Base-by-base conservation (phyloP, 2,329 filamentous ascomycete genomes). In the Exophiala aquamarina region DNA sequence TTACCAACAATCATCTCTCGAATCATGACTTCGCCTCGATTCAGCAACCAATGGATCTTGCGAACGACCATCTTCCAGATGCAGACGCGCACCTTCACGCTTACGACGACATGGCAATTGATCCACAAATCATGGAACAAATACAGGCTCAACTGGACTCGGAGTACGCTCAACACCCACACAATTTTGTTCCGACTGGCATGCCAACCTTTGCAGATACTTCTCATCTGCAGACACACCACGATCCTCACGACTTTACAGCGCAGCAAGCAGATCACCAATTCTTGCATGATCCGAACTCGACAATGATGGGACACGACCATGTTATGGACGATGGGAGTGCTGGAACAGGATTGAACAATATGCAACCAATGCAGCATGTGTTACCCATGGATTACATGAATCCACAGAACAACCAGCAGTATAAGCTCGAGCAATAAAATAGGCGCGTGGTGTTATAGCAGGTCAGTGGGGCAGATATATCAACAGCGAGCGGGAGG, bases 81-180 rank as follows among this genome's bases (percentile, higher is more conserved):
- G 50, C 60, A 6, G 62, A 68, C 31, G 65, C 68, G 31, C 60
- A 66, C 17, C 68, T 74, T 55, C 59, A 66, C 17, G 63, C 68
- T 23, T 73, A 71, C 47, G 64, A 72, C 49, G 70, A 76, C 33
- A 70, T 83, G 63, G 79, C 79, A 2, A 71, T 82, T 33, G 81
- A 84, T 49, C 80, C 81, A 2, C 79, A 80, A 29, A 79, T 84
- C 38, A 82, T 83, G 72, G 70, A 75, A 54, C 73, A 75, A 53
- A 65, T 76, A 20, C 67, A 73, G 35, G 55, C 55, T 7, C 49
- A 55, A 37, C 47, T 58, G 23, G 50, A 49, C 17, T 48, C 40
- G 18, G 50, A 50, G 33, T 53, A 49, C 28, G 57, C 52, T 20
- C 49, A 53, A 7, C 41, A 56, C 26, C 28, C 39, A 26, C 49